Evolutionary conservation across 331 rosid genomes (phyloP).

Genomic region (Acacia concinna): DNA sequence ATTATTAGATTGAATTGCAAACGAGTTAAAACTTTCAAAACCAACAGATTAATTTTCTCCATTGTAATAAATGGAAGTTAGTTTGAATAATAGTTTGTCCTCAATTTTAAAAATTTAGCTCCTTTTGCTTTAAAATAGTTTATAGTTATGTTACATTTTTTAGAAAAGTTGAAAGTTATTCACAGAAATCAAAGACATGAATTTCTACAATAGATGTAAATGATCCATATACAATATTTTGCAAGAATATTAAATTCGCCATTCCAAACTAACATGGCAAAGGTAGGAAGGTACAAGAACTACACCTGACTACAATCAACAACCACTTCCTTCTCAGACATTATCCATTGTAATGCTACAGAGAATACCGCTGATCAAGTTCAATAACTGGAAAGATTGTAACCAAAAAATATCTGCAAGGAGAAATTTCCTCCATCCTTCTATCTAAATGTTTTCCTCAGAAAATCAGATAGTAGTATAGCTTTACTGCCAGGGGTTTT

Average conservation of each 20-base stretch:
- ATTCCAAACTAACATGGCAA: background rate
- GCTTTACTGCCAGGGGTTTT: conserved; percentile 22
- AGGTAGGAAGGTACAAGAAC: background rate
- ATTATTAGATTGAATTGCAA: too few species aligned
- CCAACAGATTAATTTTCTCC: too few species aligned
- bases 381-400: conserved; percentile 32
- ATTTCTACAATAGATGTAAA: background rate
- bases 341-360: conserved; percentile 29
- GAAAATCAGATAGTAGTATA: conserved; percentile 25
- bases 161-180: too few species aligned
- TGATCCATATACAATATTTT: background rate
- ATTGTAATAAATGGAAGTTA: too few species aligned
- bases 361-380: conserved; percentile 38
- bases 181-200: background rate
- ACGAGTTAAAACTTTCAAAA: too few species aligned
- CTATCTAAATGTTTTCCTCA: conserved; percentile 21
- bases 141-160: too few species aligned
- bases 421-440: conserved; percentile 12
- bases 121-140: too few species aligned
- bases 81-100: too few species aligned
- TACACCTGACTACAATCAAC: background rate
- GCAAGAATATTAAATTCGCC: background rate
- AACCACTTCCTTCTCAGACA: conserved; percentile 28
- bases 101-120: too few species aligned
- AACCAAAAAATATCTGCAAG: conserved; percentile 23